Conservation (phyloP, 352 stramenopile species). For the Pythium phragmiticola region DNA sequence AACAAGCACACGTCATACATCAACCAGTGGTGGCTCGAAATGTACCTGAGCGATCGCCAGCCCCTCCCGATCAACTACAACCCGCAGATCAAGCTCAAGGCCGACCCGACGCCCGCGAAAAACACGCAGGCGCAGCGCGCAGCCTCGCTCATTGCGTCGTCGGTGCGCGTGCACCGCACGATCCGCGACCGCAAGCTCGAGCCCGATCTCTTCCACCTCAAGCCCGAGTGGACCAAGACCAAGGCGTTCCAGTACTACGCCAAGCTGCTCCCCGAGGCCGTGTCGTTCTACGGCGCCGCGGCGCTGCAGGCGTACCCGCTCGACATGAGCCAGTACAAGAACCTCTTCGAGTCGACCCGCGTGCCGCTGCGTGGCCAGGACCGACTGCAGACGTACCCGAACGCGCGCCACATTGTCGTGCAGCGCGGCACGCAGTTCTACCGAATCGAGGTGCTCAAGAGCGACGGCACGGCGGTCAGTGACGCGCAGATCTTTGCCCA, state of each 20-base stretch:
- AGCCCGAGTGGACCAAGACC: conserved; percentile 79
- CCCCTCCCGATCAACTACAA: conserved; percentile 91
- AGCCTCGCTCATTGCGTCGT: conserved; percentile 85
- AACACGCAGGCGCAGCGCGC: conserved; percentile 83
- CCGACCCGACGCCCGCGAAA: conserved; percentile 77
- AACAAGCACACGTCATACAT: conserved; percentile 91
- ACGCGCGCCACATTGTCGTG: conserved; percentile 80
- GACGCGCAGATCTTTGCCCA: conserved; percentile 83
- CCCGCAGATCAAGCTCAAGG: conserved; percentile 89
- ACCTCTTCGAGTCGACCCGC: conserved; percentile 84
- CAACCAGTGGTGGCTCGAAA: conserved; percentile 92
- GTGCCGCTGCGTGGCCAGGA: conserved; percentile 67
- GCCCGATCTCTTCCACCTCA: conserved; percentile 90
- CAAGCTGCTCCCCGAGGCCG: conserved; percentile 74
- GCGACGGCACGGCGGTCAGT: conserved; percentile 49
- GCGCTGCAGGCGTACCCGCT: conserved; percentile 84
- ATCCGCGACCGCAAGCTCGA: conserved; percentile 78
- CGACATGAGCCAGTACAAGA: conserved; percentile 92
- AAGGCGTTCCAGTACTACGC: conserved; percentile 76
- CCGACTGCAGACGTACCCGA: conserved; percentile 60
- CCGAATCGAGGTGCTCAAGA: conserved; percentile 81
- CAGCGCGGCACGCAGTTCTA: conserved; percentile 87
- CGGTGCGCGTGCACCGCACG: conserved; percentile 79
- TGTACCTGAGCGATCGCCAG: conserved; percentile 88
- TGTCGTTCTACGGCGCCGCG: conserved; percentile 89